Percentiles rank a stretch among this genome's conserved stretches.
These are phyloP conservation scores for Blakeslea trispora DNA, from an alignment of 371 early-diverging fungal genomes.

Conservation along the genomic window DNA sequence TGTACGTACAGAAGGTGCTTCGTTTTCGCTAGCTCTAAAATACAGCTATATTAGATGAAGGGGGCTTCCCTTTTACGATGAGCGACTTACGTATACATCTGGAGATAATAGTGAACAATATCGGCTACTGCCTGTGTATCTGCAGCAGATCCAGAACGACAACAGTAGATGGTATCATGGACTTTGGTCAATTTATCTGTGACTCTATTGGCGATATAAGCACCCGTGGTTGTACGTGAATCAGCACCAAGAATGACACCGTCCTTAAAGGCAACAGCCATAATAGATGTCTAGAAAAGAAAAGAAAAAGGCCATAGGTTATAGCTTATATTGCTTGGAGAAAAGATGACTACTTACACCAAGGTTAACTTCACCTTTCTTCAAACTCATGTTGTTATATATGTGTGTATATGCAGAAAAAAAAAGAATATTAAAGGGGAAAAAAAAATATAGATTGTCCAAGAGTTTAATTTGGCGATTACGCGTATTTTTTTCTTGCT, in stretches of 20 bases:
- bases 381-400: slow-evolving; percentile 78
- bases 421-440: not conserved
- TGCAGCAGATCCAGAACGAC: slow-evolving; percentile 98
- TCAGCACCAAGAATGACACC: slow-evolving; percentile 99
- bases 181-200: slow-evolving; percentile 99
- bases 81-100: slow-evolving; percentile 79
- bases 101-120: slow-evolving; percentile 91
- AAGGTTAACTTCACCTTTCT: slow-evolving; percentile 94
- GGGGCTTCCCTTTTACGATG: slow-evolving; percentile 37
- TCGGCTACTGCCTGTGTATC: slow-evolving; percentile 99
- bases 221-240: slow-evolving; percentile 95
- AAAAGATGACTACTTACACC: slow-evolving; percentile 66
- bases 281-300: slow-evolving; percentile 94
- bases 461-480: too few relatives aligned
- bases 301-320: too few relatives aligned
- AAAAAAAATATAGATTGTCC: too few relatives aligned
- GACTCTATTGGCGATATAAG: slow-evolving; percentile 97
- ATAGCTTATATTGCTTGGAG: not conserved
- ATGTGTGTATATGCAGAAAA: slow-evolving; percentile 10
- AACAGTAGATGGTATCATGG: slow-evolving; percentile 96
- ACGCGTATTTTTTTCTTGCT: too few relatives aligned
- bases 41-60: too few relatives aligned
- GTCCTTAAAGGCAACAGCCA: slow-evolving; percentile 95
- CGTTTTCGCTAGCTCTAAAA: slow-evolving; percentile 86
- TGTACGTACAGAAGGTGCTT: slow-evolving; percentile 85